A percentile compares a stretch with the other conserved stretches of the same genome.
These are phyloP conservation scores for Ulmus americana DNA, from an alignment of 331 rosid genomes.

Conservation along the genomic window DNA sequence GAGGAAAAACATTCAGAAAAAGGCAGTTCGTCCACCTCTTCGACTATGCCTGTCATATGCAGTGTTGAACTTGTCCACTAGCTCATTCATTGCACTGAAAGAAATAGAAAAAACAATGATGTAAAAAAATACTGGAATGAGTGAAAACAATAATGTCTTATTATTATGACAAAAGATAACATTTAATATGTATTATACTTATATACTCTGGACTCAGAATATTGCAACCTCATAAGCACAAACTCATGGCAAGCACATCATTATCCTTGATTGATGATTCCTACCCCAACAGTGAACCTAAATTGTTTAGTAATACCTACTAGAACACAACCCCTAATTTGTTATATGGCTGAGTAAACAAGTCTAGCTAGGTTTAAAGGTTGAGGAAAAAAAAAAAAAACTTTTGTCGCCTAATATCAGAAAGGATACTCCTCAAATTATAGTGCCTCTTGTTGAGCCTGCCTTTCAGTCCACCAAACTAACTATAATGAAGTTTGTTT, in stretches of 20 bases:
- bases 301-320: background rate
- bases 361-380: too few relatives aligned
- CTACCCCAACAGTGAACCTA: background rate
- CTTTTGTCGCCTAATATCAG: too few relatives aligned
- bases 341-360: too few relatives aligned
- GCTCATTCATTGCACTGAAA: constrained; percentile 71
- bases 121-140: background rate
- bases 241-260: too few relatives aligned
- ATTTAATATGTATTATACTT: too few relatives aligned
- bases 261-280: too few relatives aligned
- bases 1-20: constrained; percentile 43
- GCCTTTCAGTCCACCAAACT: background rate
- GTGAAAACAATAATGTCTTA: too few relatives aligned
- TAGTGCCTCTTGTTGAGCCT: background rate
- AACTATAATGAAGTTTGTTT: background rate
- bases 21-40: constrained; percentile 84
- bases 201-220: too few relatives aligned
- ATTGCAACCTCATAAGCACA: too few relatives aligned
- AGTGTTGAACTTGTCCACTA: constrained; percentile 84
- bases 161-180: too few relatives aligned
- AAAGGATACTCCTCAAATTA: background rate
- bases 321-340: too few relatives aligned
- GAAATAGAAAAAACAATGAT: background rate
- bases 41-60: constrained; percentile 87
- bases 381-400: too few relatives aligned